Conservation (phyloP, 768 basidiomycete species). For the Lactarius vividus region DNA sequence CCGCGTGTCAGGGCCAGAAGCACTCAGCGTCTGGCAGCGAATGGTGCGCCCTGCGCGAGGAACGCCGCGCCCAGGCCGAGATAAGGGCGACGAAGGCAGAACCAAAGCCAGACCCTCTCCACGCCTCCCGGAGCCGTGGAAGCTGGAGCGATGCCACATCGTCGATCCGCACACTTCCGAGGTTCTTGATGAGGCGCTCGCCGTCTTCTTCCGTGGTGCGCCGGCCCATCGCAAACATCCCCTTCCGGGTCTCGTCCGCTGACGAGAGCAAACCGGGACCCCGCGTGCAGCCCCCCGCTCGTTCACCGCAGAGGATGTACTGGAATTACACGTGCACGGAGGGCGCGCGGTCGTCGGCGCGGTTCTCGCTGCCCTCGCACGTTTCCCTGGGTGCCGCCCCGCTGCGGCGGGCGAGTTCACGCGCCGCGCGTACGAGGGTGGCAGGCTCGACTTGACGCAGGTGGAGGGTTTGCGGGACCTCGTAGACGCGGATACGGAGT, state of each 20-base stretch:
- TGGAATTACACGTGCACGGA: conserved; percentile 87
- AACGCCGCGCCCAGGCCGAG: neutral
- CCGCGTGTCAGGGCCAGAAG: conserved; percentile 78
- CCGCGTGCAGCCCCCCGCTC: conserved; percentile 60
- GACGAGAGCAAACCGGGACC: neutral
- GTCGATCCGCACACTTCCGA: conserved; percentile 60
- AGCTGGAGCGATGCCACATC: conserved; percentile 66
- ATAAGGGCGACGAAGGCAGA: conserved; percentile 20
- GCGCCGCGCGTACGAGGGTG: conserved; percentile 74
- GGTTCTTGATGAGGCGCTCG: conserved; percentile 74
- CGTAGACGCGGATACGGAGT: conserved; percentile 85
- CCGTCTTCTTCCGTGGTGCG: conserved; percentile 78
- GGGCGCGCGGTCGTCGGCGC: conserved; percentile 77
- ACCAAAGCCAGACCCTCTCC: neutral
- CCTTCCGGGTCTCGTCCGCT: neutral
- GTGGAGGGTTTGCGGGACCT: conserved; percentile 87
- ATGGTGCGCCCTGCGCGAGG: conserved; percentile 46
- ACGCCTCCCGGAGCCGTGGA: conserved; percentile 53
- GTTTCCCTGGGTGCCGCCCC: conserved; percentile 62
- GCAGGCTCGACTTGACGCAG: conserved; percentile 82
- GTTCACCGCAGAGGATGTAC: conserved; percentile 77
- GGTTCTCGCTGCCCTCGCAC: conserved; percentile 60
- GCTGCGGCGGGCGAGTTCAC: conserved; percentile 91
- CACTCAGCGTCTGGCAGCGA: conserved; percentile 54
- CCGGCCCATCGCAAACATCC: neutral